Evolutionary conservation across 176 grass and related monocot genomes (phyloP).

Genomic region (Elaeis guineensis): DNA sequence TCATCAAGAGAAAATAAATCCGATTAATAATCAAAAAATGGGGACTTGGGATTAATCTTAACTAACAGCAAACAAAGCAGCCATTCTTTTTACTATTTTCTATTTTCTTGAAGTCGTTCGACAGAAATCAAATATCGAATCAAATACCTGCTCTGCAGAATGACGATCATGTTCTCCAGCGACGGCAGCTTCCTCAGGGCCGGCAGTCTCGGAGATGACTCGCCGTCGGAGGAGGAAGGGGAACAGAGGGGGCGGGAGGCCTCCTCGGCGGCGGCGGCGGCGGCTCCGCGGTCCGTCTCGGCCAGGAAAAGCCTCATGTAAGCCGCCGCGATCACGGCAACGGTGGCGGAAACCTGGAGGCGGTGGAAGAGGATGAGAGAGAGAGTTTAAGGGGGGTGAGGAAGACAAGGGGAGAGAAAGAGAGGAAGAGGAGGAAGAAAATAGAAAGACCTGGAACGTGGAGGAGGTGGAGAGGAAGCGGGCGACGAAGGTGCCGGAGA

Average conservation of each 20-base stretch:
- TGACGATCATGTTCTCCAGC: constrained; percentile 45
- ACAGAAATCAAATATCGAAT: not conserved
- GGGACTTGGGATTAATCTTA: too few relatives aligned
- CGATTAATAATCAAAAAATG: too few relatives aligned
- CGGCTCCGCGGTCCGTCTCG: constrained; percentile 32
- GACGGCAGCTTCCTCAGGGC: constrained; percentile 37
- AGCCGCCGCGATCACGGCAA: constrained; percentile 31
- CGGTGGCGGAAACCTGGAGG: constrained; percentile 32
- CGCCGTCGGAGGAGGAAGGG: constrained; percentile 25
- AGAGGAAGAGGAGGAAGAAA: not conserved
- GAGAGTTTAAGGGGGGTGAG: constrained; percentile 43
- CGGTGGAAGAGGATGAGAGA: too few relatives aligned
- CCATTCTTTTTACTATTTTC: too few relatives aligned
- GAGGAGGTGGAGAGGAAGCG: constrained; percentile 73
- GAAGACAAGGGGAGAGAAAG: constrained; percentile 54
- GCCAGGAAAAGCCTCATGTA: constrained; percentile 60
- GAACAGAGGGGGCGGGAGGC: constrained; percentile 35
- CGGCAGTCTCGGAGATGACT: constrained; percentile 30
- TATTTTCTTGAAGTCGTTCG: too few relatives aligned
- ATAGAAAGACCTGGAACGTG: constrained; percentile 48
- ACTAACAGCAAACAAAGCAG: too few relatives aligned
- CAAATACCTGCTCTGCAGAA: constrained; percentile 60
- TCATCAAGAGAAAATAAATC: too few relatives aligned
- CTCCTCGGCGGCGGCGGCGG: constrained; percentile 34
- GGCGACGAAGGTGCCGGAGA: constrained; percentile 59